These are phyloP conservation scores for Fraxinus albicans DNA, from an alignment of 305 asterid genomes.

Conservation along the genomic window DNA sequence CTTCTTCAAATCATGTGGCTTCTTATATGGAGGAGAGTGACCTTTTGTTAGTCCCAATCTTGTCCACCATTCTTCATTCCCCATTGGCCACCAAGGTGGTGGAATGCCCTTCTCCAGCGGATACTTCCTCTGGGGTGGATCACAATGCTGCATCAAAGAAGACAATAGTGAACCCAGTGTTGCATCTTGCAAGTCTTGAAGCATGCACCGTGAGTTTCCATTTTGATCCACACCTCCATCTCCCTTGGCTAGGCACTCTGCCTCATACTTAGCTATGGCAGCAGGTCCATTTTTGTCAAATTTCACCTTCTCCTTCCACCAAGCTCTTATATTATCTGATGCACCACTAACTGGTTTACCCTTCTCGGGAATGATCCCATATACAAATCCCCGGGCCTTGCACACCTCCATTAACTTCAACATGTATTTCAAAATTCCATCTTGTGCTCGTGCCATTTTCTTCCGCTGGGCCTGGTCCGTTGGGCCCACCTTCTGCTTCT, in stretches of 20 bases:
- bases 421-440: constrained; percentile 86
- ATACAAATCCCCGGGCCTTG: constrained; percentile 75
- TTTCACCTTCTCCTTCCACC: constrained; percentile 94
- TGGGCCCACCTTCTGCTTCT: constrained; percentile 60
- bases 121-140: constrained; percentile 80
- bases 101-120: constrained; percentile 73
- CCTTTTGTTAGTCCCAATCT: constrained; percentile 55
- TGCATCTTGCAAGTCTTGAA: constrained; percentile 76
- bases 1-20: constrained; percentile 83
- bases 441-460: constrained; percentile 91
- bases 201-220: constrained; percentile 44
- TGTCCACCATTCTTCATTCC: constrained; percentile 80
- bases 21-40: constrained; percentile 61
- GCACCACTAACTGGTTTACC: constrained; percentile 86
- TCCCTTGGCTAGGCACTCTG: constrained; percentile 47
- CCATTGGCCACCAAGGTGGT: constrained; percentile 92
- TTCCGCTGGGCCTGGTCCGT: constrained; percentile 79
- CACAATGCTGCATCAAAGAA: constrained; percentile 82
- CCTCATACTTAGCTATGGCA: constrained; percentile 65
- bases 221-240: constrained; percentile 40
- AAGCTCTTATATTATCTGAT: constrained; percentile 75
- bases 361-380: constrained; percentile 79
- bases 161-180: constrained; percentile 79
- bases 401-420: constrained; percentile 89
- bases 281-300: constrained; percentile 84